Evolutionary conservation across 345 rosid genomes (phyloP), one percentile per base, ranked within the genome.

Genomic region (Hypericum perforatum): DNA sequence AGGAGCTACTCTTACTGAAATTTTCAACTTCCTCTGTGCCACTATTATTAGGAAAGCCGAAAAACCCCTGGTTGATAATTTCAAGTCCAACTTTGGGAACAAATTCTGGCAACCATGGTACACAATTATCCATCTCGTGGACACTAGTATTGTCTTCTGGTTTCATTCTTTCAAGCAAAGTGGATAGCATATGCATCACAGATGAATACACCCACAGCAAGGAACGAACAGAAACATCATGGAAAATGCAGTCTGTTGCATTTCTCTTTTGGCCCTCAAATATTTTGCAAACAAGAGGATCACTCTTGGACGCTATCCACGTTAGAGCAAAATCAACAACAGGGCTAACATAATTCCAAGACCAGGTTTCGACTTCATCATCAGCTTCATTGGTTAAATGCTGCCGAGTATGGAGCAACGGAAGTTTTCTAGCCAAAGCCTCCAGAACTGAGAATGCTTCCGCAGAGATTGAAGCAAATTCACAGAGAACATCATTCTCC

Each of bases 81-180:
- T 72, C 77, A 43, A 86, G 79, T 61, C 92, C 98, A 71, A 91
- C 49, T 74, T 79, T 91, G 52, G 85, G 85, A 72, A 84, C 92
- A 78, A 91, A 84, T 63, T 79, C 87, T 0, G 97, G 95, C 64
- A 90, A 74, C 91, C 82, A 80, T 29, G 91, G 83, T 16, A 84
- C 49, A 55, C 57, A 55, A 47, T 48, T 61, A 14, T 58, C 71
- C 63, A 65, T 66, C 61, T 53, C 74, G 46, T 63, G 53, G 10
- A 56, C 16, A 43, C 54, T 59, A 11, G 12, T 38, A 52, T 40
- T 56, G 39, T 72, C 70, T 37, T 69, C 66, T 41, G 87, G 77
- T 40, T 54, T 77, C 51, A 84, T 63, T 70, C 66, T 81, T 63
- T 79, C 81, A 66, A 91, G 89, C 70, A 91, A 70, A 65, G 74